Base-by-base conservation (phyloP, 1,139 yeast genomes). In the Lodderomyces elongisporus region DNA sequence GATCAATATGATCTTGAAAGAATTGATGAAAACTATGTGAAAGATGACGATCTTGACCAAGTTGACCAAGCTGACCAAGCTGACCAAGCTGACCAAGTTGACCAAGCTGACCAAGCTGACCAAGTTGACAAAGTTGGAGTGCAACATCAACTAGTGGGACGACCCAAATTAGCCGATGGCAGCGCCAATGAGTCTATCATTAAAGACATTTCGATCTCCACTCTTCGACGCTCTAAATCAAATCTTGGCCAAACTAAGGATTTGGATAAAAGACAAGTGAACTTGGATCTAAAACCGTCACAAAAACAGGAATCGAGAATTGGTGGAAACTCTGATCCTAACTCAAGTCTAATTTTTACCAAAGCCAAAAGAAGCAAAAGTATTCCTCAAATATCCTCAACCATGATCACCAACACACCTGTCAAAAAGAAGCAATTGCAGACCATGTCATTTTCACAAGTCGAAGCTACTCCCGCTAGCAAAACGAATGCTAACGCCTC, bases 221-320 rank as follows among this genome's bases (percentile, higher is more conserved):
- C 57, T 20, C 47, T 70, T 14, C 64, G 61, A 30, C 50, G 74
- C 33, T 65, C 74, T 1, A 67, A 61, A 35, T 67, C 74, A 0
- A 64, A 57, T 34, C 52, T 71, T 40, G 62, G 69, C 54, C 75
- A 0, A 32, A 7, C 38, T 3, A 64, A 60, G 25, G 59, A 60
- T 36, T 45, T 72, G 29, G 64, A 68, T 25, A 63, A 66, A 39
- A 48, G 77, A 30, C 72, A 70, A 43, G 70, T 72, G n/a, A 77
- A 72, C 34, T 56, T 72, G 45, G 36, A 37, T 29, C 17, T 41
- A 8, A 31, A 28, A 14, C 18, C 18, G 23, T 22, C 20, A 35
- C 29, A 28, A 16, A 29, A 30, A n/a, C 26, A 25, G 32, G 16
- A n/a, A 13, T 4, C 22, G 12, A 22, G 16, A n/a, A 15, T 26